Percentiles rank a stretch among this genome's conserved stretches.
Evolutionary conservation across 2,329 filamentous ascomycete species (phyloP).

Genomic region (Tetracladium maxilliforme): DNA sequence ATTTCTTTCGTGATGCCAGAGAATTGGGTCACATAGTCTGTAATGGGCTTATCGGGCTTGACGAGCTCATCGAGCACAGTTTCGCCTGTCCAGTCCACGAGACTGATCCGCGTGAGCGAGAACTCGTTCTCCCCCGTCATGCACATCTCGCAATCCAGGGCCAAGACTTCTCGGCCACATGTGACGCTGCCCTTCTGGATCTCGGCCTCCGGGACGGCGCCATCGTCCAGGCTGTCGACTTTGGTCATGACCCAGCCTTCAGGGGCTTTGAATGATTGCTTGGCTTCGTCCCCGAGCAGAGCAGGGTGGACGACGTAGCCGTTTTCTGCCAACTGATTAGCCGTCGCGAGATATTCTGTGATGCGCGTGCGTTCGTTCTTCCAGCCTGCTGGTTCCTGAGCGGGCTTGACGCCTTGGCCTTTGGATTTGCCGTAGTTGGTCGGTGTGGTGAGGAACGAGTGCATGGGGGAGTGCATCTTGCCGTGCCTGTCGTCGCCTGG

Average conservation of each 20-base stretch:
- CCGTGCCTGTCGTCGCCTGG: conserved; percentile 72
- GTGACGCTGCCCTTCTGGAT: conserved; percentile 74
- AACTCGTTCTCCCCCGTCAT: conserved; percentile 67
- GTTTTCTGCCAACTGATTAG: conserved; percentile 65
- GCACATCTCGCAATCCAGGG: conserved; percentile 96
- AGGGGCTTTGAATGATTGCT: conserved; percentile 27
- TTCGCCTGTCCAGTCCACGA: conserved; percentile 74
- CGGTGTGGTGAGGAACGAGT: conserved; percentile 68
- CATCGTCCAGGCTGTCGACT: conserved; percentile 52
- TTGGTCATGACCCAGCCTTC: conserved; percentile 73
- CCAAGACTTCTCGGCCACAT: conserved; percentile 62
- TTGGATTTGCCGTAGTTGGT: conserved; percentile 48
- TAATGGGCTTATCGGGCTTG: conserved; percentile 76
- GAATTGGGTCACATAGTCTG: conserved; percentile 80
- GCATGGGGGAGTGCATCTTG: conserved; percentile 75
- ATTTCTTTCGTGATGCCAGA: conserved; percentile 86
- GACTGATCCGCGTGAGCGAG: conserved; percentile 76
- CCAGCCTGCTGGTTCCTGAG: conserved; percentile 50
- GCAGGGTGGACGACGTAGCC: conserved; percentile 77
- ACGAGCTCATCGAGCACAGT: conserved; percentile 82
- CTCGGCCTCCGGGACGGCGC: conserved; percentile 49
- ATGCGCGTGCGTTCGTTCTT: conserved; percentile 68
- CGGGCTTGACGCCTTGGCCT: conserved; percentile 43
- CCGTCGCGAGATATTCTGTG: conserved; percentile 59
- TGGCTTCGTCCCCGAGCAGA: conserved; percentile 40